These are phyloP conservation scores for Akebia trifoliata DNA, from an alignment of 164 flowering plant genomes.

Conservation along the genomic window DNA sequence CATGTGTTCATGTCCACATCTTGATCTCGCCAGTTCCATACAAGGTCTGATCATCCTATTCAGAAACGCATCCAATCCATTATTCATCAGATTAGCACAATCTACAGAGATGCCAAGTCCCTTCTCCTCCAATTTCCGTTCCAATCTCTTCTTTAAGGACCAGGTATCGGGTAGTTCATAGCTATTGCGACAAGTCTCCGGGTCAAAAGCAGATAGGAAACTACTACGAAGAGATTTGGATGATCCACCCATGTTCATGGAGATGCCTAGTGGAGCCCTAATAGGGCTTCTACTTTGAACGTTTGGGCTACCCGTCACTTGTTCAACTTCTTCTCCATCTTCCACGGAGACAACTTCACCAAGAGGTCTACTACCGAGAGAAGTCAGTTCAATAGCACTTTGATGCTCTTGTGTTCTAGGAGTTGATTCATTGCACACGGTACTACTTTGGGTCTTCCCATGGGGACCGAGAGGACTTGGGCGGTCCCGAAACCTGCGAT, in stretches of 20 bases:
- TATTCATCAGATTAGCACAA: conserved; percentile 59
- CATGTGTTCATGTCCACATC: conserved; percentile 23
- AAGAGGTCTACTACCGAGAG: conserved; percentile 66
- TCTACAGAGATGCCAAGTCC: conserved; percentile 48
- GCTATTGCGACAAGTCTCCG: conserved; percentile 41
- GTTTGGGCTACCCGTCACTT: conserved; percentile 54
- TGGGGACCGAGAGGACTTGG: conserved; percentile 61
- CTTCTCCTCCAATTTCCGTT: conserved; percentile 48
- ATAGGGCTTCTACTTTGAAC: conserved; percentile 78
- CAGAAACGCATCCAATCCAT: conserved; percentile 58
- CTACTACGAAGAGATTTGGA: conserved; percentile 35
- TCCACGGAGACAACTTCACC: conserved; percentile 78
- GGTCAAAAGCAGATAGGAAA: conserved; percentile 16
- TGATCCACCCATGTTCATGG: conserved; percentile 31
- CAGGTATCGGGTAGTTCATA: conserved; percentile 62
- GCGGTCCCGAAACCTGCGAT: conserved; percentile 44
- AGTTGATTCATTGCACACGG: conserved; percentile 28
- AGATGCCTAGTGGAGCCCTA: conserved; percentile 78
- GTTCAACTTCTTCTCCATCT: conserved; percentile 95
- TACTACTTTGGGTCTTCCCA: conserved; percentile 36
- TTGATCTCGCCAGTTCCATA: conserved; percentile 46
- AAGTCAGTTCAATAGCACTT: conserved; percentile 55
- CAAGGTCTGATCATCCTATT: conserved; percentile 71
- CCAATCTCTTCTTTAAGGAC: conserved; percentile 47
- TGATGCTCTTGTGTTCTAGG: conserved; percentile 51